These are phyloP conservation scores for Candida anglica DNA, from an alignment of 805 yeast genomes.

Conservation along the genomic window DNA sequence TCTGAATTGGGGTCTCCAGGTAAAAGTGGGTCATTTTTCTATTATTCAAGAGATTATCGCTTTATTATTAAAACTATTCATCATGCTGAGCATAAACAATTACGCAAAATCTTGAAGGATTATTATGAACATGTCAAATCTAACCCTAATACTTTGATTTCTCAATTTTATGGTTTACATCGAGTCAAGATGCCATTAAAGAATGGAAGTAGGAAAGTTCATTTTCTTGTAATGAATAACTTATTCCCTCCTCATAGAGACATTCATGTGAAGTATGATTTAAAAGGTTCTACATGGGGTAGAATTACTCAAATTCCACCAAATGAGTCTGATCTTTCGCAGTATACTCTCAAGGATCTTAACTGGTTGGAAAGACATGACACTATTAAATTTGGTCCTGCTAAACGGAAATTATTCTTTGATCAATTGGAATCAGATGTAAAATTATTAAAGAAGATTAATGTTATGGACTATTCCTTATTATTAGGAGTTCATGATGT, in stretches of 20 bases:
- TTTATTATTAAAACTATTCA: slow-evolving; percentile 96
- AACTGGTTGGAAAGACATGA: slow-evolving; percentile 77
- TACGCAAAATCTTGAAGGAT: slow-evolving; percentile 66
- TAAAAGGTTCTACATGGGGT: slow-evolving; percentile 92
- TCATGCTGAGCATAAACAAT: slow-evolving; percentile 84
- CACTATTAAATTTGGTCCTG: slow-evolving; percentile 71
- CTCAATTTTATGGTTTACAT: slow-evolving; percentile 96
- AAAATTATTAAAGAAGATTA: slow-evolving; percentile 60
- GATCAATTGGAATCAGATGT: slow-evolving; percentile 77
- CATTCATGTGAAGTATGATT: slow-evolving; percentile 79
- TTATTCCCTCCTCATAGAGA: slow-evolving; percentile 91
- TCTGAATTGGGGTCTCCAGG: slow-evolving; percentile 95
- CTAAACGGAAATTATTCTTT: slow-evolving; percentile 54
- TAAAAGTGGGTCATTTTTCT: slow-evolving; percentile 93
- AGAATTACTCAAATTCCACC: slow-evolving; percentile 47
- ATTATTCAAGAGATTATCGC: slow-evolving; percentile 88
- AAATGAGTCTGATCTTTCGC: slow-evolving; percentile 21
- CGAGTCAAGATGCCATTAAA: slow-evolving; percentile 82
- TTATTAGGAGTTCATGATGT: slow-evolving; percentile 85
- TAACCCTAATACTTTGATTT: slow-evolving; percentile 83
- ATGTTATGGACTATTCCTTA: slow-evolving; percentile 94
- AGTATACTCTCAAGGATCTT: slow-evolving; percentile 71
- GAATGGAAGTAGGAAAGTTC: slow-evolving; percentile 56
- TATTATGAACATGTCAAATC: slow-evolving; percentile 77
- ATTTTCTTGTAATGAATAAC: slow-evolving; percentile 95